Evolutionary conservation across 768 basidiomycete species (phyloP), one percentile per base, ranked within the genome.

Genomic region (Suillus weaverae): DNA sequence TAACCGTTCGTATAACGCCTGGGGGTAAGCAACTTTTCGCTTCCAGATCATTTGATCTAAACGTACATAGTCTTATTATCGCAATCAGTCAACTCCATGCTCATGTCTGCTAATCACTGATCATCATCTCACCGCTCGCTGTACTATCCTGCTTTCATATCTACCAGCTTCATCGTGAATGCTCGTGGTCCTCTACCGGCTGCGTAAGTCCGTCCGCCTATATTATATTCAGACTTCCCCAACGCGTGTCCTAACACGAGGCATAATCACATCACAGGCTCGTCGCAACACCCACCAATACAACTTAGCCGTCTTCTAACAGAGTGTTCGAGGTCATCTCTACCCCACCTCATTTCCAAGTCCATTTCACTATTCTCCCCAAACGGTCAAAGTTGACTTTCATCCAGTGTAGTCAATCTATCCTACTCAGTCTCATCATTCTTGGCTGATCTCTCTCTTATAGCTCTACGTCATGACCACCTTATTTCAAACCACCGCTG

Each of bases 171-270:
- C 32, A 55, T n/a, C 62, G 50, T 70, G 67, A 36, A 72, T 72
- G 71, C 64, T 38, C 30, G 43, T 61, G 36, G 26, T 64, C 62
- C 62, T 30, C 38, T 54, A 62, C 64, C 51, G 36, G 30, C 67
- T 56, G 51, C 62, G 72, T 73, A 64, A 73, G 72, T 66, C 18
- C 55, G 20, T 53, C 57, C 62, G 60, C 46, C 32, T 59, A 46
- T 46, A 62, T 62, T 44, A 64, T 62, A 64, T 41, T 38, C 57
- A 64, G 43, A 60, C 68, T 76, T 76, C 74, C 73, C 72, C 70
- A 76, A 78, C 81, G 79, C 81, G 82, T 83, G 83, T 77, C 70
- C 78, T 81, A 68, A 84, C 84, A 86, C 82, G 85, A 85, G 84
- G 85, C 84, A 79, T 67, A 71, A 76, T 80, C 79, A 78, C 74